Evolutionary conservation across 768 basidiomycete species (phyloP), one percentile per base, ranked within the genome.

Genomic region (Tulasnella sp.): DNA sequence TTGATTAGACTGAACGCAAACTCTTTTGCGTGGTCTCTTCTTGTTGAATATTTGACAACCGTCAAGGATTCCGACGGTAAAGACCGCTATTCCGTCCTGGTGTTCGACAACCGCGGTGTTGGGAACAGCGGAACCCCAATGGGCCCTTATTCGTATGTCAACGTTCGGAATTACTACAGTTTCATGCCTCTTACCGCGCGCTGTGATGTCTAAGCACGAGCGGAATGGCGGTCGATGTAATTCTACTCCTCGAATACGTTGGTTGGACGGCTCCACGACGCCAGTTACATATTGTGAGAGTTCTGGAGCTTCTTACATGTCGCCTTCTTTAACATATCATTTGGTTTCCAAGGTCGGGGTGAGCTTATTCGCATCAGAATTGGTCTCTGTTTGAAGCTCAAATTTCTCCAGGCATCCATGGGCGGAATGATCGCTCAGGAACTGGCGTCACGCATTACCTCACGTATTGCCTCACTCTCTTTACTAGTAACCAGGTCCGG

Each of bases 391-490:
- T 28, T 78, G 76, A 60, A 16, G 46, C 58, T 31, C 41, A 41
- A 18, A 31, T 28, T 18, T 40, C 12, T 34, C 28, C 37, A 80
- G 11, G 86, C 90, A 34, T 94, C 93, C 54, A 85, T 96, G 6
- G 95, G 95, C 2, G 94, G 94, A 6, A 96, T 95, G 94, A 94
- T 94, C 75, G 90, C 93, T 0, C 93, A 94, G 86, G 95, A 96
- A 83, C 88, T 96, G 2, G 90, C 94, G 0, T 88, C 84, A 69
- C 89, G 89, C 31, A 92, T 94, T 46, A 91, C 93, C 0, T 86
- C 92, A 16, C 89, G 93, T 20, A 91, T 95, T 42, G 85, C 87
- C 11, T 93, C 93, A 1, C 88, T 96, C 44, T 88, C 89, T 0
- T 88, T 96, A 2, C 85, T 87, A 11, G 94, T 93, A 4, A 96